These are phyloP conservation scores for Fusarium sp. DNA, from an alignment of 2,329 filamentous ascomycete genomes.

Conservation along the genomic window DNA sequence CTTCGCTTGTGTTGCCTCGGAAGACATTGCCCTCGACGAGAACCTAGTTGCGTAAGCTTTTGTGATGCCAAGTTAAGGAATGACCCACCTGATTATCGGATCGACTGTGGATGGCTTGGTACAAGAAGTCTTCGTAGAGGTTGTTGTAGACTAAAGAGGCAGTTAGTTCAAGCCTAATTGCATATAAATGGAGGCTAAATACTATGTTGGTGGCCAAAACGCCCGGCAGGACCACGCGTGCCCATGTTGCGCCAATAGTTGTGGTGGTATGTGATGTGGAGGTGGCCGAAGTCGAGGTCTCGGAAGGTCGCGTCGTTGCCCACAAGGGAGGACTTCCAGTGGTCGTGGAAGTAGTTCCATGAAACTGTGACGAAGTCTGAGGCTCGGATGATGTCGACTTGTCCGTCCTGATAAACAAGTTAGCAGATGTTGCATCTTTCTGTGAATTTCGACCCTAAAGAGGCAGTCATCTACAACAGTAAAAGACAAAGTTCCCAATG, in stretches of 20 bases:
- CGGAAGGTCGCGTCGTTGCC: constrained; percentile 54
- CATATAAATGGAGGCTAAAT: no score
- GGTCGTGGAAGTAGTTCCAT: constrained; percentile 61
- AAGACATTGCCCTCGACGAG: constrained; percentile 62
- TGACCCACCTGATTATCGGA: constrained; percentile 52
- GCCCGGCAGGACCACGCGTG: constrained; percentile 59
- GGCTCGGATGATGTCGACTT: constrained; percentile 57
- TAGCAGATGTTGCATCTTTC: neutral
- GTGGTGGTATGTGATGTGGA: constrained; percentile 62
- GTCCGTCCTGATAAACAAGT: constrained; percentile 49
- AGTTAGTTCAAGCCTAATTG: no score
- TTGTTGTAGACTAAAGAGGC: constrained; percentile 66
- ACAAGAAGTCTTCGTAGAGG: constrained; percentile 57
- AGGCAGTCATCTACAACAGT: neutral
- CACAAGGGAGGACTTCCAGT: constrained; percentile 59
- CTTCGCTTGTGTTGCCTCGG: constrained; percentile 57
- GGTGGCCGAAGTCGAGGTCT: constrained; percentile 54
- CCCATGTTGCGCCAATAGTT: constrained; percentile 59
- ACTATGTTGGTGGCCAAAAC: constrained; percentile 60
- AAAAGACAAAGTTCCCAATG: neutral
- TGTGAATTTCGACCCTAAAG: neutral
- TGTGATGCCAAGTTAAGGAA: rapidly evolving
- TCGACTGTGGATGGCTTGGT: constrained; percentile 61
- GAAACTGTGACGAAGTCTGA: constrained; percentile 59
- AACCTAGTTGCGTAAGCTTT: constrained; percentile 42